phyloP scores from a whole-genome alignment of 73 alveolate species.

The Symbiodinium pilosum region DNA sequence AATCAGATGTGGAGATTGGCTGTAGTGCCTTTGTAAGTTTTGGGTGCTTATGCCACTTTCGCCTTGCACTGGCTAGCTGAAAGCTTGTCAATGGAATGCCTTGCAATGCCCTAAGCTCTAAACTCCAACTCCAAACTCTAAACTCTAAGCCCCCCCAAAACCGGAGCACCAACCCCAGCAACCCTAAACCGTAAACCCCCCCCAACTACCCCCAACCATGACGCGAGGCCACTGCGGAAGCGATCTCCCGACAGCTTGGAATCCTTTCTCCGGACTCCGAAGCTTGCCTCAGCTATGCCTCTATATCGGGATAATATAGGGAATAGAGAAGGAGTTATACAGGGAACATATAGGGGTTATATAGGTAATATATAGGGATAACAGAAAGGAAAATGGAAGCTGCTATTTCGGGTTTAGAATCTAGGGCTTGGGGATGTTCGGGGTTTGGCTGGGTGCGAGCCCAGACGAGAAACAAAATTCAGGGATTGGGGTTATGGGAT shows the following conservation, averaged over 20 bases:
- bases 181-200: background rate
- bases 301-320: no score
- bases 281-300: background rate
- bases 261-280: constrained; percentile 36
- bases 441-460: no score
- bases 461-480: no score
- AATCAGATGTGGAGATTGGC: no score
- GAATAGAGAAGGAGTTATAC: no score
- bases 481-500: background rate
- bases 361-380: no score
- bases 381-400: no score
- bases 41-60: no score
- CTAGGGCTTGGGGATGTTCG: background rate
- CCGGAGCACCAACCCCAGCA: background rate
- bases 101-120: background rate
- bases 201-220: background rate
- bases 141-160: background rate
- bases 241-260: constrained; percentile 98
- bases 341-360: no score
- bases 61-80: no score
- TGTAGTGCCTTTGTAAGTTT: no score
- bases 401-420: background rate
- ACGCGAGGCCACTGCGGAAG: constrained; percentile 98
- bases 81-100: no score
- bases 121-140: background rate